These are phyloP conservation scores for Citrus maxima DNA, from an alignment of 345 rosid species.

Conservation along the genomic window DNA sequence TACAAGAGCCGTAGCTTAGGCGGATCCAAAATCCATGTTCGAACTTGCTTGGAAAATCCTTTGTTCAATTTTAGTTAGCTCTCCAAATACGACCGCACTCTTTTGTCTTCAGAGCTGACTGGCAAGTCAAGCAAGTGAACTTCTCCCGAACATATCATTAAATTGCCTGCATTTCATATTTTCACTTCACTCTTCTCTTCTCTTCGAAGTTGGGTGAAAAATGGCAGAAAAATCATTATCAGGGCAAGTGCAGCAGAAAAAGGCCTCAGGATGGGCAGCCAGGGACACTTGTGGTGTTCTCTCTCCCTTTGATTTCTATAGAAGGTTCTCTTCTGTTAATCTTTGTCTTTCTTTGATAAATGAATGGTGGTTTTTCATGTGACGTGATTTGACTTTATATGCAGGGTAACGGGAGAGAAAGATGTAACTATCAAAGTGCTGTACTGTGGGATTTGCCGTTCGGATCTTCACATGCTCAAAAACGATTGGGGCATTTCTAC, in stretches of 20 bases:
- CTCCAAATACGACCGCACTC: no score
- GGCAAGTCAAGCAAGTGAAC: no score
- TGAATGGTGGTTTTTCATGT: not conserved
- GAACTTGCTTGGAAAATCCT: no score
- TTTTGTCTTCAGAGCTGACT: no score
- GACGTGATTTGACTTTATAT: not conserved
- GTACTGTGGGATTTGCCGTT: slow-evolving; percentile 56
- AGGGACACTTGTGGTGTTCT: slow-evolving; percentile 54
- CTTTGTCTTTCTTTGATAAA: not conserved
- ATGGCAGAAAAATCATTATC: not conserved
- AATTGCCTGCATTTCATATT: no score
- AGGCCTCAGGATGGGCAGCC: slow-evolving; percentile 62
- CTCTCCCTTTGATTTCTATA: slow-evolving; percentile 54
- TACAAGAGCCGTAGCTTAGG: no score
- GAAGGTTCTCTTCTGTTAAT: slow-evolving; percentile 35
- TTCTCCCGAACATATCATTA: no score
- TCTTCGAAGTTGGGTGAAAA: no score
- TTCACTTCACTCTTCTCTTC: no score
- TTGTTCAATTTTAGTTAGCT: no score
- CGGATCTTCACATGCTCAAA: slow-evolving; percentile 42
- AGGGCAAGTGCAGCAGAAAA: slow-evolving; percentile 23
- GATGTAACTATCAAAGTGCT: slow-evolving; percentile 39
- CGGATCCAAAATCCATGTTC: no score
- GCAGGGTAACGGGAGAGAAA: slow-evolving; percentile 35
- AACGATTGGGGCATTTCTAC: slow-evolving; percentile 41